Percentiles rank a stretch among this genome's conserved stretches.
Conservation (phyloP, 1,139 yeast species). For the Nakaseomyces nivariensis region DNA sequence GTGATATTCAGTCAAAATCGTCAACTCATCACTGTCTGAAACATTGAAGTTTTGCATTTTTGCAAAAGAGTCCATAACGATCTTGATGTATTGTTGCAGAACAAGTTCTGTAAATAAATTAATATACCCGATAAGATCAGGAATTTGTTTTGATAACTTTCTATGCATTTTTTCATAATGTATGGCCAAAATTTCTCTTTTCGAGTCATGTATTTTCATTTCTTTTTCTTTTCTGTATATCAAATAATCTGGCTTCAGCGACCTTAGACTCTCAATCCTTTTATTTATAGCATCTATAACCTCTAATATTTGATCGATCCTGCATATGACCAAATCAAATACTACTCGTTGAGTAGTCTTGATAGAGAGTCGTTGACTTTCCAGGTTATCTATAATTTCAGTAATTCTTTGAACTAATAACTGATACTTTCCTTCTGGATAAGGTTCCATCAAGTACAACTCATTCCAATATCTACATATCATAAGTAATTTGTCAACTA, state of each 20-base stretch:
- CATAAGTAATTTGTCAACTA: neutral
- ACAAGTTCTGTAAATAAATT: conserved; percentile 14
- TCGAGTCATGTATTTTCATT: conserved; percentile 18
- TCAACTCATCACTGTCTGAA: neutral
- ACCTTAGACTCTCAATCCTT: conserved; percentile 26
- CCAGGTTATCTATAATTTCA: neutral
- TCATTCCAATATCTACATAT: neutral
- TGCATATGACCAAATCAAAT: neutral
- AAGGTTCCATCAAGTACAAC: neutral
- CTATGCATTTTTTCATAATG: conserved; percentile 26
- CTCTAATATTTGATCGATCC: conserved; percentile 7
- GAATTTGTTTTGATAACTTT: conserved; percentile 27
- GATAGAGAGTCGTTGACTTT: neutral
- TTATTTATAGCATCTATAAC: conserved; percentile 12
- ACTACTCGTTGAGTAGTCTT: neutral
- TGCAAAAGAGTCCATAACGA: conserved; percentile 25
- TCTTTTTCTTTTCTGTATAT: conserved; percentile 20
- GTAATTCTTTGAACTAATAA: neutral
- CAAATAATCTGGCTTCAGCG: conserved; percentile 28
- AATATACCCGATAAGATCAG: conserved; percentile 19
- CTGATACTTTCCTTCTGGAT: neutral
- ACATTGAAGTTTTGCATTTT: conserved; percentile 3
- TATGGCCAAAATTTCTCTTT: conserved; percentile 23
- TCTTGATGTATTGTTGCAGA: conserved; percentile 17
- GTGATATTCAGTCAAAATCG: neutral